phyloP scores from a whole-genome alignment of 371 early-diverging fungal species.

The Haplosporangium sp. region DNA sequence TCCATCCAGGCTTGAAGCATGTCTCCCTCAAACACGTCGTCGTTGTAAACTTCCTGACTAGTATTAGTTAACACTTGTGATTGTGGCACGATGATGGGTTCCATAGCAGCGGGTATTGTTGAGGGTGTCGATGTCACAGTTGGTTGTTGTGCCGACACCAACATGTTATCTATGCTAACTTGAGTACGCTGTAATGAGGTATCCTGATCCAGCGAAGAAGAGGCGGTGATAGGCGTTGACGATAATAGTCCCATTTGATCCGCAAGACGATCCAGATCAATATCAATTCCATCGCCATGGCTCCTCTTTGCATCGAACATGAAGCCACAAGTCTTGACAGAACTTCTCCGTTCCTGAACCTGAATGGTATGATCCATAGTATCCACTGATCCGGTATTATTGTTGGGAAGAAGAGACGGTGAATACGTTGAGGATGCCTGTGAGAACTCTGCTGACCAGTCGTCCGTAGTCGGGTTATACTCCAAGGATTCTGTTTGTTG shows the following conservation, averaged over 20 bases:
- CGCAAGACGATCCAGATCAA: too few species aligned
- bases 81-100: neutral
- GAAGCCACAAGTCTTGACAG: slow-evolving; percentile 44
- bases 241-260: too few species aligned
- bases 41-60: slow-evolving; percentile 61
- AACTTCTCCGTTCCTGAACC: slow-evolving; percentile 10
- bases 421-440: neutral
- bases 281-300: neutral
- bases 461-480: neutral
- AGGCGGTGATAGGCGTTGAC: too few species aligned
- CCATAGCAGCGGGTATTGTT: neutral
- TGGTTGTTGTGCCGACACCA: too few species aligned
- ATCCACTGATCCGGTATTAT: too few species aligned
- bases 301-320: slow-evolving; percentile 29
- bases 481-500: neutral
- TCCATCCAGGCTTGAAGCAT: slow-evolving; percentile 43
- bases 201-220: too few species aligned
- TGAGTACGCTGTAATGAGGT: too few species aligned
- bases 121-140: too few species aligned
- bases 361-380: neutral
- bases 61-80: neutral
- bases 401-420: too few species aligned
- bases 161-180: too few species aligned
- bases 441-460: slow-evolving; percentile 21
- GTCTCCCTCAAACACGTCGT: slow-evolving; percentile 60